phyloP scores from a whole-genome alignment of 2,329 filamentous ascomycete species.

The Apiospora arundinis region DNA sequence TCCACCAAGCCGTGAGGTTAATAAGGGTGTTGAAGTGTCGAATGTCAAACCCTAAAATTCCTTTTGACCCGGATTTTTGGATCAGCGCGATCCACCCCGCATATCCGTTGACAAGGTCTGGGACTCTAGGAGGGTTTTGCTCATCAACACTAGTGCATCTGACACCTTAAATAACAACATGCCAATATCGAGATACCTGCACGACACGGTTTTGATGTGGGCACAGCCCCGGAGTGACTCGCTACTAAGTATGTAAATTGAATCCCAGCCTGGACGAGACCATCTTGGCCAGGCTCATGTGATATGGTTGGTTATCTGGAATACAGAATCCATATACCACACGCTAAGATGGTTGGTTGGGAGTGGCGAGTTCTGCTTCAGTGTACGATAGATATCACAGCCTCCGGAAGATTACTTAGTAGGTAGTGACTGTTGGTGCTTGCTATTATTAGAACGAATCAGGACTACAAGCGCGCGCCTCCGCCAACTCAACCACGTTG shows the following conservation, averaged over 20 bases:
- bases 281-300: not conserved
- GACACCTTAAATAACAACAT: slow-evolving; percentile 17
- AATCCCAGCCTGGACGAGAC: not conserved
- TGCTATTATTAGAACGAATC: not conserved
- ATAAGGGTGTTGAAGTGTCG: not conserved
- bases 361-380: not conserved
- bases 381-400: not conserved
- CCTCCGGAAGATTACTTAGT: not conserved
- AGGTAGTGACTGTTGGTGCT: no score
- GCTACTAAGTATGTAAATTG: no score
- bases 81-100: not conserved
- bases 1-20: not conserved
- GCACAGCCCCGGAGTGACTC: not conserved
- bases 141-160: not conserved
- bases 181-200: slow-evolving; percentile 10
- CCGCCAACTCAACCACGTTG: not conserved
- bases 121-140: not conserved
- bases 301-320: not conserved
- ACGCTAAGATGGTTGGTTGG: not conserved
- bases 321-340: not conserved
- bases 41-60: slow-evolving; percentile 14
- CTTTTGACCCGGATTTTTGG: not conserved
- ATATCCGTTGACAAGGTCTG: not conserved
- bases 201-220: not conserved
- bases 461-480: not conserved